A percentile compares a stretch with the other conserved stretches of the same genome.
These are phyloP conservation scores for Brassica carinata DNA, from an alignment of 345 rosid species.

Conservation along the genomic window DNA sequence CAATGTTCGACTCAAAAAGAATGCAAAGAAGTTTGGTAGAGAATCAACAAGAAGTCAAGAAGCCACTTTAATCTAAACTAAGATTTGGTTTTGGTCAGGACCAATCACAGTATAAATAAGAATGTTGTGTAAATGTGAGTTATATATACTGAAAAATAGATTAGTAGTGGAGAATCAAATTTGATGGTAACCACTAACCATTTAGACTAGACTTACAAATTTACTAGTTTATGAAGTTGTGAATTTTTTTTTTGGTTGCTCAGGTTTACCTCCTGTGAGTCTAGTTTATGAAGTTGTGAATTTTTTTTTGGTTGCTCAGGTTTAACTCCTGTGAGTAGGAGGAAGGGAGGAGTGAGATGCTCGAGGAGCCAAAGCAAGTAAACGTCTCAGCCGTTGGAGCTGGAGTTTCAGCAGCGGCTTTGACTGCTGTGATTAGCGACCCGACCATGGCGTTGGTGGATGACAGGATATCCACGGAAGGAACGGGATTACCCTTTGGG, in stretches of 20 bases:
- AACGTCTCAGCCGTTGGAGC: slow-evolving; percentile 10
- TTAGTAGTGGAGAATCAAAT: background rate
- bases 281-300: background rate
- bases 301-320: slow-evolving; percentile 42
- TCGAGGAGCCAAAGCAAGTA: slow-evolving; percentile 43
- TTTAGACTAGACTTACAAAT: background rate
- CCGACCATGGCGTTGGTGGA: no score
- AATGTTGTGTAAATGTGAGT: no score
- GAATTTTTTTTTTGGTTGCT: background rate
- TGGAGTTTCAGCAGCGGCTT: slow-evolving; percentile 48
- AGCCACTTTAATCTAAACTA: no score
- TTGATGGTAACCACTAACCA: background rate
- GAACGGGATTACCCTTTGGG: no score
- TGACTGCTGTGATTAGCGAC: background rate
- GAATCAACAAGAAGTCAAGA: no score
- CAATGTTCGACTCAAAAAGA: no score
- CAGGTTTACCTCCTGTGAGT: slow-evolving; percentile 67
- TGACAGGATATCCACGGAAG: no score
- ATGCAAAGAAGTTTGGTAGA: no score
- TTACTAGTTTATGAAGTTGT: background rate
- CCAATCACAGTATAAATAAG: no score
- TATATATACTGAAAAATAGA: no score
- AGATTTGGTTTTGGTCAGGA: no score
- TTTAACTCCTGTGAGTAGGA: slow-evolving; percentile 55
- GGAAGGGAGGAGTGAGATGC: slow-evolving; percentile 61